Conservation (phyloP, 176 grass and related monocot species). For the Urochloa ruziziensis region DNA sequence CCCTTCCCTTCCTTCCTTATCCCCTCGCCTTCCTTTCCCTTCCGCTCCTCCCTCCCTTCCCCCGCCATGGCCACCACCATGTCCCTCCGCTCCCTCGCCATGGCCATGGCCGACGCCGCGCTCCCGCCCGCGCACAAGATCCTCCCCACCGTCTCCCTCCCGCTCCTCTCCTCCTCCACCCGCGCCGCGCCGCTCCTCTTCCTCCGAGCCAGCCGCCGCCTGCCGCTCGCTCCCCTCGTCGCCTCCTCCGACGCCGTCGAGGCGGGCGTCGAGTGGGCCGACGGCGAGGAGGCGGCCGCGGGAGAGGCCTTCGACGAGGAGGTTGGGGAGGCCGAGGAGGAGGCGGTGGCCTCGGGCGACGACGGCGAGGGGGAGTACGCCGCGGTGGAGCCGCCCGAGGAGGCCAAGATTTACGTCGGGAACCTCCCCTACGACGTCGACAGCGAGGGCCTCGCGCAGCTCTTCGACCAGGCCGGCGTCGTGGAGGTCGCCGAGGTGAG, state of each 20-base stretch:
- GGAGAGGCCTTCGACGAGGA: slow-evolving; percentile 40
- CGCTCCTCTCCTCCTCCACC: slow-evolving; percentile 29
- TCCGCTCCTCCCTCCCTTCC: too few species aligned
- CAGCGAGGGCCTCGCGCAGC: slow-evolving; percentile 66
- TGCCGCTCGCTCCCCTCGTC: slow-evolving; percentile 40
- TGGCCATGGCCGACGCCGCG: slow-evolving; percentile 36
- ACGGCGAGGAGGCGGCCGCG: slow-evolving; percentile 11
- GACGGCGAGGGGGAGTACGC: slow-evolving; percentile 26
- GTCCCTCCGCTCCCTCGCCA: slow-evolving; percentile 38
- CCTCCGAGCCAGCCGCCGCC: slow-evolving; percentile 44
- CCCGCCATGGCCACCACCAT: slow-evolving; percentile 28
- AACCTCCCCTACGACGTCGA: slow-evolving; percentile 68
- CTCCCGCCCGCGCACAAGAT: slow-evolving; percentile 22
- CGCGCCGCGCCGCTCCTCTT: slow-evolving; percentile 36
- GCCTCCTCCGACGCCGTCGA: slow-evolving; percentile 42
- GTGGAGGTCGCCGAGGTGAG: slow-evolving; percentile 91
- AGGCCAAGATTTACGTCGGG: slow-evolving; percentile 70
- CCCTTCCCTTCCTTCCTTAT: slow-evolving; percentile 28
- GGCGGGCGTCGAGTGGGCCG: slow-evolving; percentile 31
- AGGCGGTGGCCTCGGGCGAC: not conserved
- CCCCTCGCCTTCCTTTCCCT: not conserved
- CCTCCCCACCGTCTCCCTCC: slow-evolving; percentile 13
- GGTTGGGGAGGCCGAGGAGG: slow-evolving; percentile 16
- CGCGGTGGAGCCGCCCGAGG: slow-evolving; percentile 37
- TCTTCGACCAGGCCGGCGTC: slow-evolving; percentile 77